phyloP scores from a whole-genome alignment of 805 yeast genomes.

The Schwanniomyces vanrijiae region DNA sequence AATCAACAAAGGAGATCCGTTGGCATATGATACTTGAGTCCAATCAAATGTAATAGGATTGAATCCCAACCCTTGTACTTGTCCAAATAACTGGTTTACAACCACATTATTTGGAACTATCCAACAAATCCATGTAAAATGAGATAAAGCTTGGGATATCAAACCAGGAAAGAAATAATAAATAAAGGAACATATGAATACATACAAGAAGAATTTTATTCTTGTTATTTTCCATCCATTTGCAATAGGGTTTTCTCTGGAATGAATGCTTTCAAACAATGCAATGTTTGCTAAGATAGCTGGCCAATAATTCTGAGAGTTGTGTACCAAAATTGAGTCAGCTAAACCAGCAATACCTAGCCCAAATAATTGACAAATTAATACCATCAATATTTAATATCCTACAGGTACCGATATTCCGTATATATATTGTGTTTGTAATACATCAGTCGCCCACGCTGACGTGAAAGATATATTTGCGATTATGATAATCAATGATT shows the following conservation, averaged over 20 bases:
- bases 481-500: conserved; percentile 15
- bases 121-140: conserved; percentile 69
- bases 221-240: not conserved
- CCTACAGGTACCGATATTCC: conserved; percentile 6
- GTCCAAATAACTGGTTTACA: conserved; percentile 68
- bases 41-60: conserved; percentile 62
- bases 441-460: conserved; percentile 58
- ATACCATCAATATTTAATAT: not conserved
- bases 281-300: no score
- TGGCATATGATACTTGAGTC: conserved; percentile 56
- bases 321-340: no score
- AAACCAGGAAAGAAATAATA: no score
- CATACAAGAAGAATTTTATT: no score
- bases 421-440: conserved; percentile 53
- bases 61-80: conserved; percentile 59
- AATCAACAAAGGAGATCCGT: conserved; percentile 66
- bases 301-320: no score
- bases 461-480: conserved; percentile 11
- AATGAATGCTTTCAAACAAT: no score
- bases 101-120: conserved; percentile 57
- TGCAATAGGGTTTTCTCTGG: no score
- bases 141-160: conserved; percentile 56
- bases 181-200: no score
- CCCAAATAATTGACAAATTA: no score
- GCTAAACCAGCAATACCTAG: no score